Conservation (phyloP, 2,329 filamentous ascomycete species). For the Alternaria sp. region DNA sequence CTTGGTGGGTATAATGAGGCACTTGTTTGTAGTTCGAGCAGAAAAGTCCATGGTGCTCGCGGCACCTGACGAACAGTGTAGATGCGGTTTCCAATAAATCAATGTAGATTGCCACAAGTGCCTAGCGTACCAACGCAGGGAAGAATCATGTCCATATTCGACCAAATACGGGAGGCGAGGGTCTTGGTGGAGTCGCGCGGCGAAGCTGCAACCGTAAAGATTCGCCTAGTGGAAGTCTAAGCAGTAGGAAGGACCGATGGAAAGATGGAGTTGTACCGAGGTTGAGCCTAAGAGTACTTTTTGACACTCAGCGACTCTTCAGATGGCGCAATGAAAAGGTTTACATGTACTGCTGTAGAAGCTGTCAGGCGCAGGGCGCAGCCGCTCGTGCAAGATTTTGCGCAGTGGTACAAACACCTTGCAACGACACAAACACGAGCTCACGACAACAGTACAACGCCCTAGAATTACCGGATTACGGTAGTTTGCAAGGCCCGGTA, state of each 20-base stretch:
- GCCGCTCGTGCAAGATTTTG: background rate
- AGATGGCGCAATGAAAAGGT: no score
- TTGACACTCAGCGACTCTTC: background rate
- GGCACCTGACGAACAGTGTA: background rate
- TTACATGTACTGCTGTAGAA: background rate
- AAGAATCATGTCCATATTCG: background rate
- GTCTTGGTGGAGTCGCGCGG: background rate
- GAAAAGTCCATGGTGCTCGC: background rate
- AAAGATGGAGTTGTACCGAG: background rate
- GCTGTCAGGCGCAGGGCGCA: background rate
- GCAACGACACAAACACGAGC: background rate
- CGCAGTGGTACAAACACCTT: background rate
- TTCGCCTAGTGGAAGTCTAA: background rate
- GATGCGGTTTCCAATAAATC: background rate
- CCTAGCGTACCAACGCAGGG: background rate
- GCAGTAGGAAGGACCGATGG: background rate
- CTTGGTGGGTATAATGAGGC: background rate
- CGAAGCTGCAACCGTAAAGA: background rate
- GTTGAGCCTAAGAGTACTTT: background rate
- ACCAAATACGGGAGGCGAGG: slow-evolving; percentile 2
- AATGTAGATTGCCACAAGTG: background rate
- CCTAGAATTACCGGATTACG: background rate
- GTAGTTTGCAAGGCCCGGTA: background rate
- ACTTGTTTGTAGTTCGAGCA: background rate
- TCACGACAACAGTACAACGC: background rate